Conservation (phyloP, 2,329 filamentous ascomycete genomes). For the Apiospora koreana region DNA sequence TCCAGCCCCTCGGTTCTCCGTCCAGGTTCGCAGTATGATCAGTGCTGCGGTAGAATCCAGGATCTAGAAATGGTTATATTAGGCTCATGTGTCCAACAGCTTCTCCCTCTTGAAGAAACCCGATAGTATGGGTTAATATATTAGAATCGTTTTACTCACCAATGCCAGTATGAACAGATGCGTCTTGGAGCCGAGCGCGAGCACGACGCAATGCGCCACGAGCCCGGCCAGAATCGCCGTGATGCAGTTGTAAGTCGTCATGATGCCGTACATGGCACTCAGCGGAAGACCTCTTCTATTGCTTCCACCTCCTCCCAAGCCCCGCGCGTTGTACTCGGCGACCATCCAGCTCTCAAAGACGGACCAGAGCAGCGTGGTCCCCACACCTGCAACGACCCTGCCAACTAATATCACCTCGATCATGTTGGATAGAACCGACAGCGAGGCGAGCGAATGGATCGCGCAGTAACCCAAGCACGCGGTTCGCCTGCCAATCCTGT, state of each 20-base stretch:
- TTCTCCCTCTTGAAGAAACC: no score
- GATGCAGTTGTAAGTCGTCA: constrained; percentile 53
- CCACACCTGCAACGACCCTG: constrained; percentile 54
- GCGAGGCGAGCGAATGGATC: constrained; percentile 53
- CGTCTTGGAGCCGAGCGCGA: constrained; percentile 45
- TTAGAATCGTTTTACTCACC: no score
- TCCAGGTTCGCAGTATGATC: constrained; percentile 34
- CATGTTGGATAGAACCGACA: constrained; percentile 42
- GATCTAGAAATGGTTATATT: constrained; percentile 19
- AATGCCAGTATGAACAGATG: constrained; percentile 47
- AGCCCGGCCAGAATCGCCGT: constrained; percentile 54
- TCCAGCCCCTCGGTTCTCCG: constrained; percentile 22
- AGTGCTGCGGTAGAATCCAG: constrained; percentile 28
- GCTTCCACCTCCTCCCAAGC: not conserved
- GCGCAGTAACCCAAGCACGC: constrained; percentile 58
- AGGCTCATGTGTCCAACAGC: no score
- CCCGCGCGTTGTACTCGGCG: constrained; percentile 42
- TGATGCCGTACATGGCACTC: constrained; percentile 50
- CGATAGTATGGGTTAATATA: no score
- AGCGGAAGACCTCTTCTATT: constrained; percentile 27
- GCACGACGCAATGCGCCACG: constrained; percentile 49
- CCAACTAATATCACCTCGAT: constrained; percentile 50
- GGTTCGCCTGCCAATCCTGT: constrained; percentile 50
- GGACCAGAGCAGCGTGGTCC: constrained; percentile 58
- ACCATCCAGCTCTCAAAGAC: constrained; percentile 65